phyloP scores from a whole-genome alignment of 495 filamentous ascomycete species.

The Chaetomium fimeti region DNA sequence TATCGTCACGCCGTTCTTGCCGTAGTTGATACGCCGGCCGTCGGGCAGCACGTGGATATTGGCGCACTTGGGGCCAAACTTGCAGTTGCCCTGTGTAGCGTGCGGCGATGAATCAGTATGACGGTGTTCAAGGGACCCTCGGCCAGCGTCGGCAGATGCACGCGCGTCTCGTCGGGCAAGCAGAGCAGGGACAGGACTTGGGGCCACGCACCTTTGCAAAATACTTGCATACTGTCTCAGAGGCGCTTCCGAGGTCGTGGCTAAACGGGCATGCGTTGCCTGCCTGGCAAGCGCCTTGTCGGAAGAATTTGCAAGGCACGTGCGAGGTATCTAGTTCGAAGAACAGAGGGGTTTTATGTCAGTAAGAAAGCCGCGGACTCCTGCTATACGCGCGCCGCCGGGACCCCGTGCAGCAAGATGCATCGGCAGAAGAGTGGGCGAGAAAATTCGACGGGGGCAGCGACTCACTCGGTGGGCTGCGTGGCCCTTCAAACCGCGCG shows the following conservation, averaged over 20 bases:
- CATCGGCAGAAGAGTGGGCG: background rate
- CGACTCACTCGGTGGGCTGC: slow-evolving; percentile 79
- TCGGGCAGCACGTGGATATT: slow-evolving; percentile 93
- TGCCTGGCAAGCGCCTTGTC: slow-evolving; percentile 92
- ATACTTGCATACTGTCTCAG: slow-evolving; percentile 93
- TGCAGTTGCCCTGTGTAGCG: slow-evolving; percentile 82
- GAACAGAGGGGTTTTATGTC: slow-evolving; percentile 16
- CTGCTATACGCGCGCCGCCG: background rate
- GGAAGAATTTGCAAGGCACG: slow-evolving; percentile 99
- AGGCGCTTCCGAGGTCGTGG: slow-evolving; percentile 76
- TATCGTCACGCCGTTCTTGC: slow-evolving; percentile 55
- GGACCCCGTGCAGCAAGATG: background rate
- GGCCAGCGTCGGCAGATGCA: slow-evolving; percentile 11
- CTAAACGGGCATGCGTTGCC: slow-evolving; percentile 94
- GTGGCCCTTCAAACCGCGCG: slow-evolving; percentile 61
- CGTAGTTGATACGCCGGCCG: slow-evolving; percentile 81
- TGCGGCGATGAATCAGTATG: slow-evolving; percentile 39
- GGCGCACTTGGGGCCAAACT: slow-evolving; percentile 96
- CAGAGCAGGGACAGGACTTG: background rate
- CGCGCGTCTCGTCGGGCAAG: background rate
- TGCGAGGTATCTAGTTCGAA: slow-evolving; percentile 78
- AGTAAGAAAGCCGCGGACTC: slow-evolving; percentile 17
- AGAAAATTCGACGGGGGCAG: background rate
- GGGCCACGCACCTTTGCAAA: slow-evolving; percentile 79
- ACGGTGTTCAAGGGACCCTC: slow-evolving; percentile 12